Conservation (phyloP, 2,329 filamentous ascomycete species). For the Sphaerulina vaccinii region DNA sequence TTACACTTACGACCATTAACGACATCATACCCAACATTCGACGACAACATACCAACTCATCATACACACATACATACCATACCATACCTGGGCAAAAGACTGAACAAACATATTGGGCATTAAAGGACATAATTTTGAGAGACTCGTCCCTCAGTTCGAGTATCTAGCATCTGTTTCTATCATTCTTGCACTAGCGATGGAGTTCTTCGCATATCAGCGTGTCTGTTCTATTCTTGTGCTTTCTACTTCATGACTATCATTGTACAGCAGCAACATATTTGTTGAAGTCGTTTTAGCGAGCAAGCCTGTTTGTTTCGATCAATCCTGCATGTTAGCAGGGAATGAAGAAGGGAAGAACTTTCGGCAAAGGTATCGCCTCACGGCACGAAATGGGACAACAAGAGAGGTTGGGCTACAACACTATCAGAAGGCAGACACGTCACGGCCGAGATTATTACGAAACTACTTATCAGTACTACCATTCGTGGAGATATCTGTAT, state of each 20-base stretch:
- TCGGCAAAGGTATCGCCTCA: conserved; percentile 13
- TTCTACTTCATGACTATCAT: conserved; percentile 8
- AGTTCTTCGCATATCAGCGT: conserved; percentile 7
- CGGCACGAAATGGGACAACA: conserved; percentile 11
- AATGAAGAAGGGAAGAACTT: neutral
- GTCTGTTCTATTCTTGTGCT: neutral
- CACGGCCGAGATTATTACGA: conserved; percentile 5
- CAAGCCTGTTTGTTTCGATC: neutral
- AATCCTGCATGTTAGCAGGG: too few relatives aligned
- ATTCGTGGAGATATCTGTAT: too few relatives aligned
- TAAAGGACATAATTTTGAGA: neutral
- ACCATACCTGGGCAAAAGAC: neutral
- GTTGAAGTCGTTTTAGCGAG: neutral
- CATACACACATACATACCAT: neutral
- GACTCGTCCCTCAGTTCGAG: too few relatives aligned
- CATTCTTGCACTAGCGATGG: conserved; percentile 21
- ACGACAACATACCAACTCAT: neutral
- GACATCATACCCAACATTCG: conserved; percentile 1
- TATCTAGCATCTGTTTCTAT: too few relatives aligned
- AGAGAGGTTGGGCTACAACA: too few relatives aligned
- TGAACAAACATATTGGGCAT: neutral
- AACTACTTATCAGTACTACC: too few relatives aligned
- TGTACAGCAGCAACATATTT: conserved; percentile 5
- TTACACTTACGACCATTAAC: neutral
- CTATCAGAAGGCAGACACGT: too few relatives aligned